phyloP scores from a whole-genome alignment of 177 flowering plant species.

The Telopea speciosissima region DNA sequence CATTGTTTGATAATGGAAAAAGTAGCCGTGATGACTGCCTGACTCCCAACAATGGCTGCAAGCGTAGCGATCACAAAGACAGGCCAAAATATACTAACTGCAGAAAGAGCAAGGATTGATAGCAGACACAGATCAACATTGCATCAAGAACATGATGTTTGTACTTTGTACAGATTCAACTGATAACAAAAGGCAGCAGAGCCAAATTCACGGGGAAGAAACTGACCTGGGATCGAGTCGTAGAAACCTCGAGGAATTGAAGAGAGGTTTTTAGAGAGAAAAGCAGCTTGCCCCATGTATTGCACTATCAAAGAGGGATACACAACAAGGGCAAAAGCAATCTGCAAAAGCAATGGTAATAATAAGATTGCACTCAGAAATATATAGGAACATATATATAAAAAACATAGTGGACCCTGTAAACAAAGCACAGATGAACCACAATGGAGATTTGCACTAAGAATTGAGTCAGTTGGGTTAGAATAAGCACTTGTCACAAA shows the following conservation, averaged over 20 bases:
- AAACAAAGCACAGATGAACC: background rate
- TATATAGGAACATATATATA: background rate
- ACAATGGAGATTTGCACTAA: background rate
- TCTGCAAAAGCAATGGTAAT: constrained; percentile 33
- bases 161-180: background rate
- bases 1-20: constrained; percentile 74
- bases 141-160: background rate
- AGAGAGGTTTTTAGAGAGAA: constrained; percentile 45
- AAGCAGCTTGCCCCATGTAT: constrained; percentile 95
- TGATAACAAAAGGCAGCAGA: background rate
- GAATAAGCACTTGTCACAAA: no score
- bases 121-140: background rate
- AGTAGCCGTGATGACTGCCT: constrained; percentile 75
- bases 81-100: constrained; percentile 73
- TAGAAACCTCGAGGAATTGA: constrained; percentile 49
- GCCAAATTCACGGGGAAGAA: background rate
- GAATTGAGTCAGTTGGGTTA: background rate
- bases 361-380: background rate
- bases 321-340: constrained; percentile 57
- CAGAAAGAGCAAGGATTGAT: constrained; percentile 4
- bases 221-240: constrained; percentile 71
- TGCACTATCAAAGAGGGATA: constrained; percentile 83
- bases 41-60: constrained; percentile 78
- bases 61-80: constrained; percentile 68
- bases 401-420: no score